Evolutionary conservation across 441 rosid species (phyloP), one percentile per base, ranked within the genome.

Genomic region (Gossypium davidsonii): DNA sequence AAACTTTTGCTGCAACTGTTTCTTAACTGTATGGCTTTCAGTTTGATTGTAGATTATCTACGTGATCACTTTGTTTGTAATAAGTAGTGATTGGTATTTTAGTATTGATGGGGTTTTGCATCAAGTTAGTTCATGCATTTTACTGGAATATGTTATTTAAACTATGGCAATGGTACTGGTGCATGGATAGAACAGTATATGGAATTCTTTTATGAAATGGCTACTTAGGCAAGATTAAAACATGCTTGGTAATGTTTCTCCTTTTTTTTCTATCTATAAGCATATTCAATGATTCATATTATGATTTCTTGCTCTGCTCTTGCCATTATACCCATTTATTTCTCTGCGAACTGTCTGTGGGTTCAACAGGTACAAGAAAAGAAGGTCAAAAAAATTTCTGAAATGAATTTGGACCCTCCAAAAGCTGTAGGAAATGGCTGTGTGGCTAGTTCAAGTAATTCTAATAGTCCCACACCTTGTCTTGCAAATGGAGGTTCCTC

Each of bases 301-400:
- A 42, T 42, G 4, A 20, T 64, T 11, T 42, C 9, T 51, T 52
- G 68, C 34, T 15, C 31, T 55, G 57, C 62, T 4, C 26, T 68
- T 76, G 77, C 49, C 23, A 8, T 42, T 42, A n/a, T 26, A 71
- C 26, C 15, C 26, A n/a, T 59, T 74, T 44, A 73, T 23, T 23
- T 63, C 4, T 76, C 56, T 77, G 57, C 49, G 63, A 75, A 66
- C 53, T 25, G 53, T 73, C 48, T 73, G 79, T 31, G 79, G 57
- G 58, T 58, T 71, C 63, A 65, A 72, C 89, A 94, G 99, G 94
- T 94, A 69, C 98, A 92, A 83, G 99, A 94, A 84, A 94, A 91
- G 85, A 91, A 91, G 90, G 84, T 94, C 63, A 92, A 92, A 85
- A 92, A 92, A 85, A 79, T 94, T 70, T 86, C 89, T 78, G 92